Evolutionary conservation across 129 eudicot species (phyloP).

Genomic region (Pulicaria dysenterica): DNA sequence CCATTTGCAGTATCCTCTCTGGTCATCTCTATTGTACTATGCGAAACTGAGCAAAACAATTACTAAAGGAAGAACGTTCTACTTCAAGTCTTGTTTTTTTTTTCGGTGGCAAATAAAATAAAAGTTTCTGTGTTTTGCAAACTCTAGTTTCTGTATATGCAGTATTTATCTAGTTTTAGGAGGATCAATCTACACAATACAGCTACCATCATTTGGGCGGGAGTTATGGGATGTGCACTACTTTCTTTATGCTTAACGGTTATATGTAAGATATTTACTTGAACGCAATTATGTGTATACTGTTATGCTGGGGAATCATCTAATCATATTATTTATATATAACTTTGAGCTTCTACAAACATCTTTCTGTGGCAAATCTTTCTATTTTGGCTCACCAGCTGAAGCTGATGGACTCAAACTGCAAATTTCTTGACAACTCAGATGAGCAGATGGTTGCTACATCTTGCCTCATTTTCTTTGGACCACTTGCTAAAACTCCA

Average conservation of each 20-base stretch:
- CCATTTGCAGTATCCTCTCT: constrained; percentile 3
- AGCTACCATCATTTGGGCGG: constrained; percentile 15
- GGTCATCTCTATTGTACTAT: constrained; percentile 13
- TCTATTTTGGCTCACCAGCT: constrained; percentile 47
- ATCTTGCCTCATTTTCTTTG: constrained; percentile 61
- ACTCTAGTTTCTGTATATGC: background rate
- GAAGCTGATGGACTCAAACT: constrained; percentile 67
- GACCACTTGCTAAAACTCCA: constrained; percentile 66
- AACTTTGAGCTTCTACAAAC: constrained; percentile 3
- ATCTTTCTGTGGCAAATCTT: background rate
- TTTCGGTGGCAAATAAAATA: too few species aligned
- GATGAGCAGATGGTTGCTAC: constrained; percentile 71
- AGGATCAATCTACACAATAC: constrained; percentile 6
- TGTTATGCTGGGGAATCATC: background rate
- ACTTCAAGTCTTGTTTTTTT: constrained; percentile 1
- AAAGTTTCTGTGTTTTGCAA: background rate
- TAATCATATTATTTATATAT: background rate
- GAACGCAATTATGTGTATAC: background rate
- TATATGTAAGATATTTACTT: background rate
- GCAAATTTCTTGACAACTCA: constrained; percentile 40
- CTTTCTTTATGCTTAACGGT: constrained; percentile 9
- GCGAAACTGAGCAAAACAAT: constrained; percentile 17
- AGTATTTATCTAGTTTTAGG: constrained; percentile 12
- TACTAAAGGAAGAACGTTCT: constrained; percentile 1
- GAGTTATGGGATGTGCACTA: background rate